Evolutionary conservation across 177 flowering plant species (phyloP).

Genomic region (Vitis hybrid): DNA sequence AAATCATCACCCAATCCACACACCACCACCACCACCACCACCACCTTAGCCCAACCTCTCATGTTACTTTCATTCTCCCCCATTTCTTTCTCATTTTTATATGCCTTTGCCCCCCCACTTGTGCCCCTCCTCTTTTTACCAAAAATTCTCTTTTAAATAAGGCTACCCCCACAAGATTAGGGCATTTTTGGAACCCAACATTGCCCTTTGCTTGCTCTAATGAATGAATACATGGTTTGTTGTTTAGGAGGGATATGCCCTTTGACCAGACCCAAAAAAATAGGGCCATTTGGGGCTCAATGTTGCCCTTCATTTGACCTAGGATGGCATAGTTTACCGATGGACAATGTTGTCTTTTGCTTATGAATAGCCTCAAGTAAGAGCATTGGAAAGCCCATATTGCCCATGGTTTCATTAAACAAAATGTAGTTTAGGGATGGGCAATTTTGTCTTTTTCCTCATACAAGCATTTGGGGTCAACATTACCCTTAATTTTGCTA

Average conservation of each 20-base stretch:
- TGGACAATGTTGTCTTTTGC: too few species aligned
- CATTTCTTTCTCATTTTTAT: constrained; percentile 15
- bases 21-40: background rate
- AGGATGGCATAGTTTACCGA: too few species aligned
- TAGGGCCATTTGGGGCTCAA: too few species aligned
- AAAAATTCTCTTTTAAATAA: constrained; percentile 2
- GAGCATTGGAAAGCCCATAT: background rate
- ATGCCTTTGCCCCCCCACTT: constrained; percentile 30
- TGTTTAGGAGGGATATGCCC: too few species aligned
- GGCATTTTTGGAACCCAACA: background rate
- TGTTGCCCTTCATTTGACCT: too few species aligned
- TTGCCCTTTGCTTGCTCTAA: too few species aligned
- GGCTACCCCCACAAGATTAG: background rate
- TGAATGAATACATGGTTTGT: too few species aligned
- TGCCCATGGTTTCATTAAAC: too few species aligned
- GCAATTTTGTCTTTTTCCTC: too few species aligned
- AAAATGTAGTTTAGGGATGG: too few species aligned
- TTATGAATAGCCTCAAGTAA: too few species aligned
- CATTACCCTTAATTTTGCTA: background rate
- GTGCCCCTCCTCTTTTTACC: constrained; percentile 23
- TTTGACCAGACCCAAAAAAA: too few species aligned
- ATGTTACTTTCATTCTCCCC: constrained; percentile 38
- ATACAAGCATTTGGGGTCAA: background rate
- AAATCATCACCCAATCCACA: constrained; percentile 25
- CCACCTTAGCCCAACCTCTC: constrained; percentile 27